A percentile compares a stretch with the other conserved stretches of the same genome.
Evolutionary conservation across 2,329 filamentous ascomycete genomes (phyloP).

Genomic region (Sarocladiaceae sp.): DNA sequence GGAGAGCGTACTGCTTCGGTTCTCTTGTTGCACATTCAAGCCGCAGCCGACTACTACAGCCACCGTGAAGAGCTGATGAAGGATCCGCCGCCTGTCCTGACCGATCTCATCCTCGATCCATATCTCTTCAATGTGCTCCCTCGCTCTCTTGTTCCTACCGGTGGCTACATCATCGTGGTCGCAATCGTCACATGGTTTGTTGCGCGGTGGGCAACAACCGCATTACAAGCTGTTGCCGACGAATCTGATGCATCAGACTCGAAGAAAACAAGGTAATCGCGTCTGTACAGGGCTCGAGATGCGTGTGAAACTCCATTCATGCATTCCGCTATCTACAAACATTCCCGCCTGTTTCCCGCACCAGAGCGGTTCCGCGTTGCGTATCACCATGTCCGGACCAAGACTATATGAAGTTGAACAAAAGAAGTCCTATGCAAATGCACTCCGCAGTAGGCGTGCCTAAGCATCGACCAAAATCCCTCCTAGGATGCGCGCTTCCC

Average conservation of each 20-base stretch:
- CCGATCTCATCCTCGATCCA: conserved; percentile 83
- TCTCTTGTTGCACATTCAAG: conserved; percentile 69
- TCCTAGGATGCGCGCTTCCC: neutral
- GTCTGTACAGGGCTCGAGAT: too few species aligned
- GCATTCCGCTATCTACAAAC: conserved; percentile 2
- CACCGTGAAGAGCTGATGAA: conserved; percentile 71
- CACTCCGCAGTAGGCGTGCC: neutral
- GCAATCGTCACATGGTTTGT: conserved; percentile 43
- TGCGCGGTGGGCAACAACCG: conserved; percentile 28
- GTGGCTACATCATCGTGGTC: conserved; percentile 62
- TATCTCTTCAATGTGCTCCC: conserved; percentile 79
- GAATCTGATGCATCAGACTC: conserved; percentile 17
- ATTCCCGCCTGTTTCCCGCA: neutral
- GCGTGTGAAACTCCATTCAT: neutral
- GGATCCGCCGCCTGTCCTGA: conserved; percentile 65
- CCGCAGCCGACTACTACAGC: conserved; percentile 83
- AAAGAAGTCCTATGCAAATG: conserved; percentile 6
- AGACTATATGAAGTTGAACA: neutral
- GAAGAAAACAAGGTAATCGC: conserved; percentile 28
- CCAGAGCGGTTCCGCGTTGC: neutral
- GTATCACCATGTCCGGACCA: neutral
- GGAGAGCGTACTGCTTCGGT: conserved; percentile 39
- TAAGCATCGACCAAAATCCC: neutral
- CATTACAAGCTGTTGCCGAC: conserved; percentile 16
- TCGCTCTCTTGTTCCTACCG: conserved; percentile 68